Evolutionary conservation across 192 early-diverging fungal species (phyloP), one percentile per base, ranked within the genome.

Genomic region (Rhizophagus prolifer): DNA sequence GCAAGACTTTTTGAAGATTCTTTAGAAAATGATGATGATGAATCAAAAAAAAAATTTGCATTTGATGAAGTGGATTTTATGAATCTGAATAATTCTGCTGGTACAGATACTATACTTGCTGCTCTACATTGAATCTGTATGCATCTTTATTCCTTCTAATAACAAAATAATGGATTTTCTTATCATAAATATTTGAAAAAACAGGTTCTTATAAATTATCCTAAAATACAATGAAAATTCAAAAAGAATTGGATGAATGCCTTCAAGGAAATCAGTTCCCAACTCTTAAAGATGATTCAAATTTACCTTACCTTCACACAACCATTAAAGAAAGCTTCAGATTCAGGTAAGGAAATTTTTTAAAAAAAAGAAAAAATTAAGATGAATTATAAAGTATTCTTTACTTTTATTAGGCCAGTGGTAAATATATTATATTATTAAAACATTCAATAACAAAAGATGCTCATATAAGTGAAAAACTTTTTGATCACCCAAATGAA

Each of bases 291-390:
- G 25, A 68, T 68, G 34, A 68, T 13, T 3, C 26, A n/a, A 21
- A 68, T 9, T 68, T 68, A 68, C 66, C 26, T 68, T 68, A 68
- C 34, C 34, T 68, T 9, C 26, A n/a, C 21, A 36, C 66, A 16
- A 68, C 66, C 34, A n/a, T 68, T 16, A 68, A 68, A 38, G 66
- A 68, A 68, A 38, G 66, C 21, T 68, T 68, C 7, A 26, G 66
- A 34, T 68, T 38, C 34, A 68, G 66, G 66, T 68, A 34, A 34
- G 66, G 3, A 68, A 38, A 0, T 41, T 16, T 68, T 68, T 28
- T 19, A 66, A 31, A 26, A 34, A 34, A 34, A 34, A 34, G 4
- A 34, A 34, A 31, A 31, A 34, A 4, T 34, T 34, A 6, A 38
- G 36, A 38, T 38, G 36, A 38, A 38, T 38, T 38, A 38, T 8